Base-by-base conservation (phyloP, 805 yeast species). In the Metschnikowia gruessii region DNA sequence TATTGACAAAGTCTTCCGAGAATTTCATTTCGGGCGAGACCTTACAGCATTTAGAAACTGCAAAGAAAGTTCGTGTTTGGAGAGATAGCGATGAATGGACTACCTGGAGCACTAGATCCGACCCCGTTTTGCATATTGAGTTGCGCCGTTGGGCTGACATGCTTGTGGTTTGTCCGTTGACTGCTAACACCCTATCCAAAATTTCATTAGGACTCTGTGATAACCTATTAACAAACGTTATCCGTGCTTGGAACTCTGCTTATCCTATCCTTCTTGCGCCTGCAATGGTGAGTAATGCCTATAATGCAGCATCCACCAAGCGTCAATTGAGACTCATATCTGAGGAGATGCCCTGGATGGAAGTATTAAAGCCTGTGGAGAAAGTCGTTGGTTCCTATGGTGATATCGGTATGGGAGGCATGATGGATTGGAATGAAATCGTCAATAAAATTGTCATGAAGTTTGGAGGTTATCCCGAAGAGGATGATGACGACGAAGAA, bases 341-440 rank as follows among this genome's bases (percentile, higher is more conserved):
- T 39, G 96, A 89, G 53, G 96, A 90, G 54, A 91, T 94, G 94
- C 88, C 92, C 30, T 92, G 95, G 92, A 84, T 92, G 52, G 95
- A 89, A 54, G 81, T 92, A n/a, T 75, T 94, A 61, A 85, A 84
- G 63, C 99, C 99, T 0, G 89, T 90, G 19, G 99, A 92, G 65
- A 92, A 92, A 65, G 96, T 92, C 5, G 82, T 86, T 60, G 89
- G 95, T 46, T 79, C 88, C 35, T 89, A 91, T 69, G 98, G 99
- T 51, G 98, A 92, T 58, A 90, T 94, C 46, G 98, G 98, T n/a
- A 86, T 94, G 89, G 98, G 99, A 40, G 98, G 99, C 45, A 94
- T 94, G 98, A 85, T 91, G 84, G 98, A 94, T 58, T 89, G 95
- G 81, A 86, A 88, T 63, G 97, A 91, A 63, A 85, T 94, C 57